A percentile compares a stretch with the other conserved stretches of the same genome.
Conservation (phyloP, 1,284 basidiomycete genomes). For the Leucoagaricus sp. region DNA sequence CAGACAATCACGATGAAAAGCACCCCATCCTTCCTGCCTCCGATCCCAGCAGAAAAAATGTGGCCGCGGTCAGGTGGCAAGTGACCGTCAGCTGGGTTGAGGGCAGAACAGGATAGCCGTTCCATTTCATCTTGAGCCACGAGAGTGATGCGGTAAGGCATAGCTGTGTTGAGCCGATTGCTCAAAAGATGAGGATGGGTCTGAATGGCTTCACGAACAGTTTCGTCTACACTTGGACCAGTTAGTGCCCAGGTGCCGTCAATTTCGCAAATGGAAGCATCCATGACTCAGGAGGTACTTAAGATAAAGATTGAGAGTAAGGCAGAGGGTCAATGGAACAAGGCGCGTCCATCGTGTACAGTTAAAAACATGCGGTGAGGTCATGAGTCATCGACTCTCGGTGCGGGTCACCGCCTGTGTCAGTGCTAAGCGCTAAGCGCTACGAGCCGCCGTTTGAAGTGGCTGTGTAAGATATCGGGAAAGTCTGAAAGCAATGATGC, state of each 20-base stretch:
- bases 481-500: no score
- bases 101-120: slow-evolving; percentile 8
- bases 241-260: slow-evolving; percentile 32
- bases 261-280: slow-evolving; percentile 20
- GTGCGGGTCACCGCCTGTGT: no score
- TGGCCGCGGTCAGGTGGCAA: slow-evolving; percentile 28
- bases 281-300: slow-evolving; percentile 11
- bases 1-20: slow-evolving; percentile 56
- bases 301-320: background rate
- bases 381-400: no score
- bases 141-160: slow-evolving; percentile 43
- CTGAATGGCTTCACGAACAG: slow-evolving; percentile 28
- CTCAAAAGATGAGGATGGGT: slow-evolving; percentile 3
- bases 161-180: slow-evolving; percentile 7
- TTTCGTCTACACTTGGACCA: slow-evolving; percentile 32
- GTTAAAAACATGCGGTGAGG: no score
- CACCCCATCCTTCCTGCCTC: slow-evolving; percentile 37
- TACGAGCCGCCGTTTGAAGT: background rate
- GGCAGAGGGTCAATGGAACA: background rate
- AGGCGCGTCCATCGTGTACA: no score
- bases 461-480: background rate
- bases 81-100: slow-evolving; percentile 9
- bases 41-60: slow-evolving; percentile 40
- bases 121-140: slow-evolving; percentile 37
- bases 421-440: no score